Evolutionary conservation across 345 rosid species (phyloP).

Genomic region (Citrus sinensis): DNA sequence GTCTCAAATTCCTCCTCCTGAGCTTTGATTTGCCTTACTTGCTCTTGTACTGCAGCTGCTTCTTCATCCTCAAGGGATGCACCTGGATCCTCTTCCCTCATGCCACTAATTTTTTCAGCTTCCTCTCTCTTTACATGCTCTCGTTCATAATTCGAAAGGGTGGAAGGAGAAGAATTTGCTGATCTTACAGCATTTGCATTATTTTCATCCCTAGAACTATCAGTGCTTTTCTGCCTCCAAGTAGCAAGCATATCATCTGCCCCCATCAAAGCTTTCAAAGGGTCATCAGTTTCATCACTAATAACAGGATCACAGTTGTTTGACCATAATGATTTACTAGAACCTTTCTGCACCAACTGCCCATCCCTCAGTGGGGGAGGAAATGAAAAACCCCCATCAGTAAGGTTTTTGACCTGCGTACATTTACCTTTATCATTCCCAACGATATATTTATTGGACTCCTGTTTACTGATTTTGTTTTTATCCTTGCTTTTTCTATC

Average conservation of each 20-base stretch:
- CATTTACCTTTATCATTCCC: constrained; percentile 47
- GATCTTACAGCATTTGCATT: constrained; percentile 57
- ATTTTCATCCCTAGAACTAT: constrained; percentile 73
- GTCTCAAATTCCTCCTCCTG: constrained; percentile 99
- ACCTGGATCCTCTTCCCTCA: constrained; percentile 68
- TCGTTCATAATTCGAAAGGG: constrained; percentile 61
- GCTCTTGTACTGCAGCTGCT: constrained; percentile 94
- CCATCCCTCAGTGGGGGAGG: constrained; percentile 64
- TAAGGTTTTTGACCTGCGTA: constrained; percentile 44
- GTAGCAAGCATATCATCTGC: constrained; percentile 67
- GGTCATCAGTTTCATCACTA: constrained; percentile 45
- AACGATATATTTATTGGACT: constrained; percentile 34
- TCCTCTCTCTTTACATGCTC: constrained; percentile 54
- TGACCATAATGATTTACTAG: constrained; percentile 71
- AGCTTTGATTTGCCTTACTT: constrained; percentile 91
- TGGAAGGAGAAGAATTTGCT: constrained; percentile 62
- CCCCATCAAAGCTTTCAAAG: constrained; percentile 51
- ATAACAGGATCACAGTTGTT: constrained; percentile 43
- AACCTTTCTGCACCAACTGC: constrained; percentile 45
- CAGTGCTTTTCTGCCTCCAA: constrained; percentile 81
- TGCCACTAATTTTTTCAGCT: constrained; percentile 43
- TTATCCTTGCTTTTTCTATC: constrained; percentile 43
- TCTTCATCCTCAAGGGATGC: constrained; percentile 89
- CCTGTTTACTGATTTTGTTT: constrained; percentile 46
- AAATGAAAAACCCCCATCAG: constrained; percentile 74